phyloP scores from a whole-genome alignment of 345 rosid species.

The Camelina sativa region DNA sequence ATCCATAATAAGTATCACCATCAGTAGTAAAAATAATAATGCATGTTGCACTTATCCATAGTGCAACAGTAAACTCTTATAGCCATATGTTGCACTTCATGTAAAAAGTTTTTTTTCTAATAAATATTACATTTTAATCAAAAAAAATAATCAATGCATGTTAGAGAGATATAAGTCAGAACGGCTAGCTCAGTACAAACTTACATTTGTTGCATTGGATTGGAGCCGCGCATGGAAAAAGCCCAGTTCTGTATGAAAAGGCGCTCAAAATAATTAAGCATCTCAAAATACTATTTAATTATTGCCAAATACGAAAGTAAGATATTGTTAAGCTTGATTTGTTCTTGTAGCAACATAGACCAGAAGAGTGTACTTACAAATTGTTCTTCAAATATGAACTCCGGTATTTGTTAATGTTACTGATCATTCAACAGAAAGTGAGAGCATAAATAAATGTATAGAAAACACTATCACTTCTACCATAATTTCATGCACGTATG shows the following conservation, averaged over 20 bases:
- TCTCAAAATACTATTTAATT: too few relatives aligned
- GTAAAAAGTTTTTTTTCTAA: too few relatives aligned
- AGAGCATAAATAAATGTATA: background rate
- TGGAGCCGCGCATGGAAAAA: slow-evolving; percentile 20
- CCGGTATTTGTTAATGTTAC: slow-evolving; percentile 32
- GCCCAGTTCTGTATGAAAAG: slow-evolving; percentile 22
- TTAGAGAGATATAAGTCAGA: background rate
- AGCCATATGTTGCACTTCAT: too few relatives aligned
- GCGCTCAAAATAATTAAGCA: background rate
- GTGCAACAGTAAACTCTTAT: too few relatives aligned
- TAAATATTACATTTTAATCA: too few relatives aligned
- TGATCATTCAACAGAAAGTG: slow-evolving; percentile 27
- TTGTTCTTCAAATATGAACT: slow-evolving; percentile 32
- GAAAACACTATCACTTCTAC: background rate
- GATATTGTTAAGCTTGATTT: background rate
- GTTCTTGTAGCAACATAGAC: slow-evolving; percentile 2
- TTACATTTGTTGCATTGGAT: background rate
- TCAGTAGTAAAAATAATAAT: background rate
- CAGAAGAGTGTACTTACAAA: slow-evolving; percentile 32
- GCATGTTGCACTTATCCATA: too few relatives aligned
- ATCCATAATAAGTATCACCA: background rate
- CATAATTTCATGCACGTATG: slow-evolving; percentile 6
- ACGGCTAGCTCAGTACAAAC: background rate
- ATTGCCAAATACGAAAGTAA: background rate
- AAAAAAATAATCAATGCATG: background rate